Base-by-base conservation (phyloP, 352 stramenopile species). In the Pythium sukuiense region DNA sequence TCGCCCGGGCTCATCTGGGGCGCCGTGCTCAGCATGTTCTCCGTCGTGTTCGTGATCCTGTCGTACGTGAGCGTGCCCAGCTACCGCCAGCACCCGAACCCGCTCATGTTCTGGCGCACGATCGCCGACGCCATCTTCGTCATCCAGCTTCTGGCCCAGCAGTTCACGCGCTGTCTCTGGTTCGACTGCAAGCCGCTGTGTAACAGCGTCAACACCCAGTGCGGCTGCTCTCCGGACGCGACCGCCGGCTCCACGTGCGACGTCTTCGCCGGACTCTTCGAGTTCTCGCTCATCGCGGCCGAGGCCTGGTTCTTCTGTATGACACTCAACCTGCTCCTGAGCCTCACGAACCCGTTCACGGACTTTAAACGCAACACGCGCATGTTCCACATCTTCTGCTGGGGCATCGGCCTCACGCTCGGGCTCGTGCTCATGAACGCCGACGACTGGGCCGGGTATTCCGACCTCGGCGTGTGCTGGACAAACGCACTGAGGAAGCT, bases 251-350 rank as follows among this genome's bases (percentile, higher is more conserved):
- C 72, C 0, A 88, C 84, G 16, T 96, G 88, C 58, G 72, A 82
- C 37, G 73, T 81, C 16, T 96, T 96, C 62, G 85, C 86, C 0
- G 86, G 85, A 2, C 74, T 95, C 13, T 95, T 94, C 37, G 74
- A 96, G 74, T 96, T 96, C 67, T 89, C 83, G 59, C 63, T 96
- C 27, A 80, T 96, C 61, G 82, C 86, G 3, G 84, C 85, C 53
- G 86, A 95, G 69, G 91, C 81, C 68, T 96, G 87, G 85, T 96
- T 97, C 76, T 87, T 96, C 55, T 93, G 85, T 48, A 95, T 97
- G 85, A 93, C 90, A 49, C 73, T 93, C 35, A 92, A 97, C 66
- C 64, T 97, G 41, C 69, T 95, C 45, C 76, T 96, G 72, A 91
- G 85, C 58, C 74, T 96, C 35, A 96, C 86, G 6, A 97, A 96